Percentiles rank a stretch among this genome's conserved stretches.
phyloP scores from a whole-genome alignment of 768 basidiomycete species.

The Kwoniella bestiolae region DNA sequence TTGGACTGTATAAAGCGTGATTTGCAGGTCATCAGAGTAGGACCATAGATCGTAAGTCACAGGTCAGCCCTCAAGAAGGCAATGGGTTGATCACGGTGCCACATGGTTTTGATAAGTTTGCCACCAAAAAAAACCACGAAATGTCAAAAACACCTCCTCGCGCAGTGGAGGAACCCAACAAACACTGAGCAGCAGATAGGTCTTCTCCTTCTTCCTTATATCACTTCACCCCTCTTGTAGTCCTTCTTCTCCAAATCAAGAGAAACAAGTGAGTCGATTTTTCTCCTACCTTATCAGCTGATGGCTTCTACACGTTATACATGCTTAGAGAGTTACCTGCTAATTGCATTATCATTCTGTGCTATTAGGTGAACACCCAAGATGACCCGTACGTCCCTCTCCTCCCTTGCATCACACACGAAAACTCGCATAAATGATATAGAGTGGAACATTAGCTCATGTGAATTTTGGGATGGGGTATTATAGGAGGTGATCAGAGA shows the following conservation, averaged over 20 bases:
- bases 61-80: too few species aligned
- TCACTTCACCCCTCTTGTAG: neutral
- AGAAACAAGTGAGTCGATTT: neutral
- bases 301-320: too few species aligned
- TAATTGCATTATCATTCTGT: neutral
- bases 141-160: neutral
- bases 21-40: neutral
- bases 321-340: too few species aligned
- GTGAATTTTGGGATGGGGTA: neutral
- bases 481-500: conserved; percentile 31
- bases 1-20: neutral
- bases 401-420: too few species aligned
- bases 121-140: neutral
- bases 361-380: neutral
- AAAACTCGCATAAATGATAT: neutral
- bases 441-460: too few species aligned
- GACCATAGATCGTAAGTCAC: too few species aligned
- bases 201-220: too few species aligned
- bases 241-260: neutral
- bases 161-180: conserved; percentile 8
- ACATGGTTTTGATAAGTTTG: neutral
- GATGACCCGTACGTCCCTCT: conserved; percentile 3
- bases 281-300: too few species aligned
- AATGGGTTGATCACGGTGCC: neutral
- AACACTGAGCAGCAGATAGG: too few species aligned